Evolutionary conservation across 371 early-diverging fungal genomes (phyloP), one percentile per base, ranked within the genome.

Genomic region (Haplosporangium sp.): DNA sequence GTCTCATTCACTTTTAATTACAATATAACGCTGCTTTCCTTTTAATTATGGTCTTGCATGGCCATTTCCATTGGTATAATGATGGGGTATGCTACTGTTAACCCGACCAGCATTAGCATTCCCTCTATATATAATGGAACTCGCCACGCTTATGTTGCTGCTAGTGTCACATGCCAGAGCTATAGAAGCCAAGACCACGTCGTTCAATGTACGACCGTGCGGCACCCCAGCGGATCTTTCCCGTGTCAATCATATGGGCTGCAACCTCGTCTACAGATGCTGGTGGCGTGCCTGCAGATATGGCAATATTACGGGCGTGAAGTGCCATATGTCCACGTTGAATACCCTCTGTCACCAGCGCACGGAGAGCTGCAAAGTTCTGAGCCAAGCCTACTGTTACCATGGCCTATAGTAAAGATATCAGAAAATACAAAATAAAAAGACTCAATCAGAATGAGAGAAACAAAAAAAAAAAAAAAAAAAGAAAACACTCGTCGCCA

Each of bases 331-430:
- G 92, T 6, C 92, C 91, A 16, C 86, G 82, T 64, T 92, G 91
- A 64, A 92, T 92, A 5, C 91, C 91, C 60, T 91, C 92, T 9
- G 91, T 89, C 9, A 83, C 81, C 37, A 92, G 69, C 5, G 92
- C 92, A n/a, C 92, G 64, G 23, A 92, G 74, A 1, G 92, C 92
- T 12, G 91, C 92, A 85, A 92, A 91, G 81, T 92, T 92, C 67
- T 90, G 91, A 6, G 92, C 90, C 23, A 92, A 74, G 1, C 92
- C 92, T 20, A 91, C 86, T 7, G 86, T 85, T 9, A 82, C 87
- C 86, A 91, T 84, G 1, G 83, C 80, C 83, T 86, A 60, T 13
- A 41, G 11, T 14, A 52, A 46, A 42, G 21, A 42, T 56, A n/a
- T n/a, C n/a, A 42, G 40, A 50, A 36, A n/a, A 50, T 18, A 46